Percentiles rank a stretch among this genome's conserved stretches.
Conservation (phyloP, 176 grass and related monocot species). For the Triticum dicoccoides region DNA sequence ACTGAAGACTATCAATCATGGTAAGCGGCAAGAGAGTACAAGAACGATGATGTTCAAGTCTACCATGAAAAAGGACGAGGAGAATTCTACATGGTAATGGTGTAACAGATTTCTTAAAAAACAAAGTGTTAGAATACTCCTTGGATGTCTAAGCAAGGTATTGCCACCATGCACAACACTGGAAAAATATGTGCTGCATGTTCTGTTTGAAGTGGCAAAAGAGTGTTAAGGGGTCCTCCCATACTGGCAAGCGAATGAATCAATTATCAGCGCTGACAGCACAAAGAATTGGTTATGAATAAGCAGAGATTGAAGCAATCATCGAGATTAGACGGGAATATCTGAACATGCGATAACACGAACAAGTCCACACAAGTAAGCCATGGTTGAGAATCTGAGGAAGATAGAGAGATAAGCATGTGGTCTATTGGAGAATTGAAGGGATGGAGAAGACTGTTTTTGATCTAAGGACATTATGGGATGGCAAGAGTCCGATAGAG, state of each 20-base stretch:
- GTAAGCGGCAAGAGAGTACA: not conserved
- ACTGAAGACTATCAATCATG: not conserved
- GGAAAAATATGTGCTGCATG: constrained; percentile 4
- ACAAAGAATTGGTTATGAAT: not conserved
- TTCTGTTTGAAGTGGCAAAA: constrained; percentile 16
- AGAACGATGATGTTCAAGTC: not conserved
- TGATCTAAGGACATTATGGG: constrained; percentile 22
- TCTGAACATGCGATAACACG: constrained; percentile 23
- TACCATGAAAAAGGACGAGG: not conserved
- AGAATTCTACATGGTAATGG: not conserved
- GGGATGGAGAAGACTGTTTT: constrained; percentile 7
- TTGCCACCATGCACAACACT: constrained; percentile 8
- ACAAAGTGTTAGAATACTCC: not conserved
- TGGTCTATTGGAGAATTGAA: constrained; percentile 31
- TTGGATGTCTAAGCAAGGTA: not conserved
- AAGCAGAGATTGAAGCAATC: constrained; percentile 16
- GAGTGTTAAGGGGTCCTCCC: not conserved
- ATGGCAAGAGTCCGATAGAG: constrained; percentile 24
- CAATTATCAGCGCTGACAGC: not conserved
- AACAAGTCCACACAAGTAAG: constrained; percentile 30
- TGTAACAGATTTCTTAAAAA: not conserved
- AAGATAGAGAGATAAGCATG: constrained; percentile 34
- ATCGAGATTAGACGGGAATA: constrained; percentile 20
- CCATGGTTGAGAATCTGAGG: constrained; percentile 30
- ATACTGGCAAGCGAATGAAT: not conserved